phyloP scores from a whole-genome alignment of 2,329 filamentous ascomycete species.

The Ilyonectria destructans region DNA sequence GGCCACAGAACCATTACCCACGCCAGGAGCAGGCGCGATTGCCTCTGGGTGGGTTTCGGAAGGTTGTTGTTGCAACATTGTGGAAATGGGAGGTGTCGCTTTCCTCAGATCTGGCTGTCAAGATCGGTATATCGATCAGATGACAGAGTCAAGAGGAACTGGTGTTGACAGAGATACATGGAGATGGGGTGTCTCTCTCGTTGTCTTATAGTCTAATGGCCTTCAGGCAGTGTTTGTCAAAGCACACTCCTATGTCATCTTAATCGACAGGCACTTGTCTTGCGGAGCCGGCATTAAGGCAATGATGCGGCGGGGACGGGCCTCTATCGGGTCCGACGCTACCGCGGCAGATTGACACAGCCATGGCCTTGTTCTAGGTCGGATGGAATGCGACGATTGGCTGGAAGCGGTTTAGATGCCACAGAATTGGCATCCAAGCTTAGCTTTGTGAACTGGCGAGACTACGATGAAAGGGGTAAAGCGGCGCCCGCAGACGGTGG shows the following conservation, averaged over 20 bases:
- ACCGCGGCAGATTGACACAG: background rate
- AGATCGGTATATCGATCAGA: background rate
- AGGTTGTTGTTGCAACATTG: background rate
- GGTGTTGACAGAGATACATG: background rate
- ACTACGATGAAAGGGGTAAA: background rate
- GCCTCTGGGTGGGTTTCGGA: constrained; percentile 1
- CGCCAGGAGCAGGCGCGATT: background rate
- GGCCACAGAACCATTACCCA: background rate
- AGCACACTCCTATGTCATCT: background rate
- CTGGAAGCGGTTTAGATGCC: background rate
- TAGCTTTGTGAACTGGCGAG: background rate
- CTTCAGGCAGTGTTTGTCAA: background rate
- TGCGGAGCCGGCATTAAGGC: constrained; percentile 35
- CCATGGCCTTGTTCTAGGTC: background rate
- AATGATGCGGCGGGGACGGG: background rate
- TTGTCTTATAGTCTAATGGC: background rate
- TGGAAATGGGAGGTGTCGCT: background rate
- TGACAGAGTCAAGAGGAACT: background rate
- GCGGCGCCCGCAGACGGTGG: background rate
- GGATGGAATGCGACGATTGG: background rate
- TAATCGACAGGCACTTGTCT: background rate
- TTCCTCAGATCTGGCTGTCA: background rate
- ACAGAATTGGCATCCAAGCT: background rate
- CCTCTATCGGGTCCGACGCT: background rate
- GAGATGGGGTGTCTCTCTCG: background rate